A percentile compares a stretch with the other conserved stretches of the same genome.
Evolutionary conservation across 129 eudicot genomes (phyloP).

Genomic region (Kitagawia praeruptora): DNA sequence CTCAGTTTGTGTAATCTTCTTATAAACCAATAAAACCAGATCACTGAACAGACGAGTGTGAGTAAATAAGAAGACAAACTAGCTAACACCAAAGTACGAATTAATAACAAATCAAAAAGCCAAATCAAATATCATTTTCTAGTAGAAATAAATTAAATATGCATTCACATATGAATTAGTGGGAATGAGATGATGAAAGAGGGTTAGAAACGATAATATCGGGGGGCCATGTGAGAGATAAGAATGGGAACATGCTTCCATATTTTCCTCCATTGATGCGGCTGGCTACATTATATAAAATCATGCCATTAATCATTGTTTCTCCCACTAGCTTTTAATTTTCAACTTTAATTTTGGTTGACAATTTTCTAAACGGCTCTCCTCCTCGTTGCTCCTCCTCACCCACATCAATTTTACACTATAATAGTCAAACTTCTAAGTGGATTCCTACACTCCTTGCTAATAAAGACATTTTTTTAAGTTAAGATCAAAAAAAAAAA

Average conservation of each 20-base stretch:
- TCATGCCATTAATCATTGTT: slow-evolving; percentile 34
- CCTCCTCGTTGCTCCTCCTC: slow-evolving; percentile 2
- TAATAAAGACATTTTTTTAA: too few species aligned
- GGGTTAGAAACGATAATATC: background rate
- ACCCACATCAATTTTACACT: background rate
- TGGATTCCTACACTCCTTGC: background rate
- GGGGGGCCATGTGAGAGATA: slow-evolving; percentile 33
- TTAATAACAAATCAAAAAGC: too few species aligned
- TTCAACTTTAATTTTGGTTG: background rate
- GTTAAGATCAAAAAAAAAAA: too few species aligned
- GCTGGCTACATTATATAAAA: slow-evolving; percentile 6
- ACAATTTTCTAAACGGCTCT: slow-evolving; percentile 9
- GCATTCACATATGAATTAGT: background rate
- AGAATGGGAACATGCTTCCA: slow-evolving; percentile 35
- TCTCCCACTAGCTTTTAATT: slow-evolving; percentile 25
- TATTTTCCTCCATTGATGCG: slow-evolving; percentile 31
- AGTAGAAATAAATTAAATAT: background rate
- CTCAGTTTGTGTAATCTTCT: too few species aligned
- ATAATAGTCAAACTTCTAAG: background rate
- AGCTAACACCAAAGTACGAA: too few species aligned
- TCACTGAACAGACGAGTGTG: too few species aligned
- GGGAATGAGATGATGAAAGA: background rate
- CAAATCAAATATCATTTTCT: too few species aligned
- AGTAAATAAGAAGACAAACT: too few species aligned
- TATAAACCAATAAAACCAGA: too few species aligned